Evolutionary conservation across 306 rosid genomes (phyloP).

Genomic region (Senna tora): DNA sequence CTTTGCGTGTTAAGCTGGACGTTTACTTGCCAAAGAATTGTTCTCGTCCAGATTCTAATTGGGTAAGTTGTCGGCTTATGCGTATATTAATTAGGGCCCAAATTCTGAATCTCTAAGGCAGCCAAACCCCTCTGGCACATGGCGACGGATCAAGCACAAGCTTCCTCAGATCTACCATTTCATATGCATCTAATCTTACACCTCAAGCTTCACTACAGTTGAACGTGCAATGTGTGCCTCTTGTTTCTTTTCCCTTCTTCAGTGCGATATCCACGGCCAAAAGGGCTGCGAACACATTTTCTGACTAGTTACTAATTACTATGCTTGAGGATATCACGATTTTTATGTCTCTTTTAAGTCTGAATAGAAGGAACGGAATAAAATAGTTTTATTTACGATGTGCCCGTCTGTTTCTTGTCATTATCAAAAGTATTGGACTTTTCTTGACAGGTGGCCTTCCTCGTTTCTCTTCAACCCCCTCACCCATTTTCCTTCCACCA

Average conservation of each 20-base stretch:
- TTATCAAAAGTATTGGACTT: neutral
- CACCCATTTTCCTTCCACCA: neutral
- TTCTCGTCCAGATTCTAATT: neutral
- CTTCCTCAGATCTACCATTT: neutral
- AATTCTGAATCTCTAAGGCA: neutral
- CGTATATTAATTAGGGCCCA: no score
- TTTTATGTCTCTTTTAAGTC: neutral
- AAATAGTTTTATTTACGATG: neutral
- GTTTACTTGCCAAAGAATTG: neutral
- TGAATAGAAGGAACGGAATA: neutral
- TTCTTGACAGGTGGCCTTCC: slow-evolving; percentile 40
- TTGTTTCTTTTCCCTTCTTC: neutral
- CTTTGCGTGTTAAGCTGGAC: neutral
- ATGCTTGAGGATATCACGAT: neutral
- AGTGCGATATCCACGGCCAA: neutral
- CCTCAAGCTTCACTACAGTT: neutral
- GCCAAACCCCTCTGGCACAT: neutral
- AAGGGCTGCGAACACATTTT: neutral
- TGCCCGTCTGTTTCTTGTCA: neutral
- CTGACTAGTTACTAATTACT: neutral
- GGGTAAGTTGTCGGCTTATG: neutral
- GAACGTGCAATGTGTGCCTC: neutral
- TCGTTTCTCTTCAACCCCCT: neutral
- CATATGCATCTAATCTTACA: neutral
- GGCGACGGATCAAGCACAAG: neutral